Conservation (phyloP, 1,284 basidiomycete genomes). For the Dichomitus squalens region DNA sequence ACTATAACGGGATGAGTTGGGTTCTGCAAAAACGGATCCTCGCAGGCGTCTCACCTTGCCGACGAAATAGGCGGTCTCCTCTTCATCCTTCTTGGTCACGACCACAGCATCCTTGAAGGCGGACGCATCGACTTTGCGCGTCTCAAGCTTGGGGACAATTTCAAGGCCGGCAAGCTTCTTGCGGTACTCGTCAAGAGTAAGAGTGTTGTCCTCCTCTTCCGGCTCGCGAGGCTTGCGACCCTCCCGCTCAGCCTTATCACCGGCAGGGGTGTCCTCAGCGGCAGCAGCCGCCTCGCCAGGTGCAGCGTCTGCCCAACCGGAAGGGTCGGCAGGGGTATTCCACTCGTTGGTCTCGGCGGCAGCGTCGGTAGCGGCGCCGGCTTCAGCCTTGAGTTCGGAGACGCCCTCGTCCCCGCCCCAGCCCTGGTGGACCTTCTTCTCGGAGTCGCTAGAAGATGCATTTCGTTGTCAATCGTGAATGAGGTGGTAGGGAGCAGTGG, state of each 20-base stretch:
- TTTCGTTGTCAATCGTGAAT: conserved; percentile 8
- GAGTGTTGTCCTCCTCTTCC: conserved; percentile 93
- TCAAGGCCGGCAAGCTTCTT: conserved; percentile 66
- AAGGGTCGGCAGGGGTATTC: conserved; percentile 37
- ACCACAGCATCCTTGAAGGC: conserved; percentile 67
- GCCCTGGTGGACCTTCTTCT: conserved; percentile 89
- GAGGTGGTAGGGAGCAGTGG: background rate
- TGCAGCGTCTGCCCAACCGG: conserved; percentile 43
- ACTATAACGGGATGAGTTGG: conserved; percentile 36
- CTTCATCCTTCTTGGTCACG: conserved; percentile 59
- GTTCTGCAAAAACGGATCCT: background rate
- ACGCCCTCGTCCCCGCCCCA: conserved; percentile 90
- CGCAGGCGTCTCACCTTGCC: conserved; percentile 60
- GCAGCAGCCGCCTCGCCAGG: conserved; percentile 34
- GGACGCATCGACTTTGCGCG: conserved; percentile 62
- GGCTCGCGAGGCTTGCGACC: conserved; percentile 46
- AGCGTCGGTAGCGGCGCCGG: conserved; percentile 47
- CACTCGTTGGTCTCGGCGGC: conserved; percentile 41
- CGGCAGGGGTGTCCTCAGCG: conserved; percentile 38
- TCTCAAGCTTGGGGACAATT: conserved; percentile 70
- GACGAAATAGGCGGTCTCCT: conserved; percentile 69
- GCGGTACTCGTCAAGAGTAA: conserved; percentile 84
- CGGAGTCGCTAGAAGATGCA: conserved; percentile 66
- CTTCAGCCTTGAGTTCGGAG: conserved; percentile 77
- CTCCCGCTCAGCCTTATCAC: conserved; percentile 40